Percentiles rank a stretch among this genome's conserved stretches.
Conservation (phyloP, 805 yeast species). For the Lipomyces anomalus region DNA sequence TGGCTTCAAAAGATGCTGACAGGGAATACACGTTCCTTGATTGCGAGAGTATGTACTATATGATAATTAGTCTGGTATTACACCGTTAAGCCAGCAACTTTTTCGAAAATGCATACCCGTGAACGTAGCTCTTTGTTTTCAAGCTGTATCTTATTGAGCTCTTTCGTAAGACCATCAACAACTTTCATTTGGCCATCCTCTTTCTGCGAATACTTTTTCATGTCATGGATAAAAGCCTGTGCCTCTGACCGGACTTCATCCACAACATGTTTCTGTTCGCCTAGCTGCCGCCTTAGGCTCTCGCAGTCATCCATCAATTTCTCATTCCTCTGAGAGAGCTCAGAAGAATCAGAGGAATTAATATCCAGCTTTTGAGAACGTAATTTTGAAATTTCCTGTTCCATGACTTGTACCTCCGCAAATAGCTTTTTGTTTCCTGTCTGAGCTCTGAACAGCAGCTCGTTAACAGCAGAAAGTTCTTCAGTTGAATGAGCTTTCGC, state of each 20-base stretch:
- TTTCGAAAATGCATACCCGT: slow-evolving; percentile 1
- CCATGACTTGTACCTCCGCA: slow-evolving; percentile 34
- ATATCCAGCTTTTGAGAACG: slow-evolving; percentile 22
- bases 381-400: slow-evolving; percentile 31
- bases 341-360: slow-evolving; percentile 5
- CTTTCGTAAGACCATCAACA: slow-evolving; percentile 23
- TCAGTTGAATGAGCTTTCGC: slow-evolving; percentile 19
- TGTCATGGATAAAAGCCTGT: slow-evolving; percentile 33
- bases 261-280: slow-evolving; percentile 25
- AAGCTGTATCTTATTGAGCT: slow-evolving; percentile 29
- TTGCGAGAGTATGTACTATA: slow-evolving; percentile 1
- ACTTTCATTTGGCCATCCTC: slow-evolving; percentile 17
- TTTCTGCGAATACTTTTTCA: slow-evolving; percentile 34
- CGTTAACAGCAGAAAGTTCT: slow-evolving; percentile 2
- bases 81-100: no score
- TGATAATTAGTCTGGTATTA: neutral
- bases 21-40: slow-evolving; percentile 22
- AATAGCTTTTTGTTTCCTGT: slow-evolving; percentile 19
- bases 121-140: slow-evolving; percentile 30
- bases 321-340: slow-evolving; percentile 19
- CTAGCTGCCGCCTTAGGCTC: slow-evolving; percentile 24
- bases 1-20: slow-evolving; percentile 29
- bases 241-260: slow-evolving; percentile 38
- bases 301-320: slow-evolving; percentile 25
- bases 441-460: slow-evolving; percentile 10